Conservation (phyloP, 768 basidiomycete species). For the Kwoniella dejecticola region DNA sequence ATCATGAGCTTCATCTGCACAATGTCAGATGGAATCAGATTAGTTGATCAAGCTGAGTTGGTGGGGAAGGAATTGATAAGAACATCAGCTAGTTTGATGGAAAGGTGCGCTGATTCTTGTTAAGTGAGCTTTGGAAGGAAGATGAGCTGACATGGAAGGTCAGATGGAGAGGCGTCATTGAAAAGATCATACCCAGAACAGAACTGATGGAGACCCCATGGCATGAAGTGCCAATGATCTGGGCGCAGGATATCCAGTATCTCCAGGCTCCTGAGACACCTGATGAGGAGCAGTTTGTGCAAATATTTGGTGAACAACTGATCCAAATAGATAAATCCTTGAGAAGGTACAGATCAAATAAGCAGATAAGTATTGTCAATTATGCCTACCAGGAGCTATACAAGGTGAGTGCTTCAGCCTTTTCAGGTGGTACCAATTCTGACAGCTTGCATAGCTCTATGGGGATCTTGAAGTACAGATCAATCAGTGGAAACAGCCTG, state of each 20-base stretch:
- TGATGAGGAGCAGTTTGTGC: conserved; percentile 52
- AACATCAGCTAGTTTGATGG: conserved; percentile 44
- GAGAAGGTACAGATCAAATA: conserved; percentile 28
- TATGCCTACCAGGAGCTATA: conserved; percentile 42
- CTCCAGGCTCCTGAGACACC: conserved; percentile 48
- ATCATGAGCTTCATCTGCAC: conserved; percentile 51
- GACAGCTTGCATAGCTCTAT: conserved; percentile 31
- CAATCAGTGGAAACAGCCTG: conserved; percentile 45
- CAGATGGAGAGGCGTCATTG: conserved; percentile 46
- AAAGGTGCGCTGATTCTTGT: too few species aligned
- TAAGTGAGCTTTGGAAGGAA: too few species aligned
- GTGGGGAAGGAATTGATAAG: conserved; percentile 52
- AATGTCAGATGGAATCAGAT: conserved; percentile 44
- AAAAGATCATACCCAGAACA: conserved; percentile 42
- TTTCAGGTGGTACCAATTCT: background rate
- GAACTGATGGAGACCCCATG: conserved; percentile 48
- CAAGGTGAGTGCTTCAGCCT: conserved; percentile 12
- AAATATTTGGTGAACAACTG: conserved; percentile 41
- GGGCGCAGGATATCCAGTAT: conserved; percentile 36
- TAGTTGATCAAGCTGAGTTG: conserved; percentile 48
- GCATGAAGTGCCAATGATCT: conserved; percentile 37
- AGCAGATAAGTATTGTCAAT: conserved; percentile 36
- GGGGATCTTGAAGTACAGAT: conserved; percentile 47
- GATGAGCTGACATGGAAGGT: too few species aligned
- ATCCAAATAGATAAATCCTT: conserved; percentile 31